Evolutionary conservation across 768 basidiomycete genomes (phyloP).

Genomic region (Pleurotus giganteus): DNA sequence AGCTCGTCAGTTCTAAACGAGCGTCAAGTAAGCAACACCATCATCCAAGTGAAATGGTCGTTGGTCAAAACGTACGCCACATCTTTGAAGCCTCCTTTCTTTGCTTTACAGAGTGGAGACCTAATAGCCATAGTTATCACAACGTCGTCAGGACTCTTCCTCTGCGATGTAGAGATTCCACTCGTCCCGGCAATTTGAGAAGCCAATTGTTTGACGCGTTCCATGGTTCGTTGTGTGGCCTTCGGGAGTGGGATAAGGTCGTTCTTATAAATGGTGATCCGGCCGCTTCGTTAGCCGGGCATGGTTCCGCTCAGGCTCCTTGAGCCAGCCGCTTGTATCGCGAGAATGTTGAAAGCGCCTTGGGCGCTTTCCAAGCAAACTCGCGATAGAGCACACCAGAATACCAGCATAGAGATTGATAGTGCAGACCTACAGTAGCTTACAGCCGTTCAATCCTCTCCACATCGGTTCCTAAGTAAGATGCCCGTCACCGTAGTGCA

Average conservation of each 20-base stretch:
- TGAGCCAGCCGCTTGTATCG: too few relatives aligned
- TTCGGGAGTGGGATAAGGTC: background rate
- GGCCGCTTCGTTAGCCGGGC: background rate
- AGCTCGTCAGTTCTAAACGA: constrained; percentile 77
- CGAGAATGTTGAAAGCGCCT: too few relatives aligned
- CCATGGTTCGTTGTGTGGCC: constrained; percentile 33
- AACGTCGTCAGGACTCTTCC: constrained; percentile 70
- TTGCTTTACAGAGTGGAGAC: constrained; percentile 73
- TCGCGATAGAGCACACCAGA: too few relatives aligned
- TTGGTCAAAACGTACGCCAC: constrained; percentile 41
- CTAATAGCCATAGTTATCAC: constrained; percentile 82
- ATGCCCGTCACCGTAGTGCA: background rate
- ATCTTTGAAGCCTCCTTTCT: constrained; percentile 75
- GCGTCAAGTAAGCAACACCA: constrained; percentile 8
- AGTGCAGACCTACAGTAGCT: too few relatives aligned
- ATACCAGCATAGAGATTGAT: background rate
- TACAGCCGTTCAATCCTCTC: too few relatives aligned
- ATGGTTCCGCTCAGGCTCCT: background rate
- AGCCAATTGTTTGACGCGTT: constrained; percentile 65
- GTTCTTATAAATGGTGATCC: background rate
- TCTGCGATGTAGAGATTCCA: constrained; percentile 45
- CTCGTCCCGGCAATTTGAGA: constrained; percentile 52
- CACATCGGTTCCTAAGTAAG: too few relatives aligned
- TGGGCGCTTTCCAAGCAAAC: too few relatives aligned
- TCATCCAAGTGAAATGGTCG: constrained; percentile 8